A percentile compares a stretch with the other conserved stretches of the same genome.
phyloP scores from a whole-genome alignment of 1,284 basidiomycete species.

The Takashimella koratensis region DNA sequence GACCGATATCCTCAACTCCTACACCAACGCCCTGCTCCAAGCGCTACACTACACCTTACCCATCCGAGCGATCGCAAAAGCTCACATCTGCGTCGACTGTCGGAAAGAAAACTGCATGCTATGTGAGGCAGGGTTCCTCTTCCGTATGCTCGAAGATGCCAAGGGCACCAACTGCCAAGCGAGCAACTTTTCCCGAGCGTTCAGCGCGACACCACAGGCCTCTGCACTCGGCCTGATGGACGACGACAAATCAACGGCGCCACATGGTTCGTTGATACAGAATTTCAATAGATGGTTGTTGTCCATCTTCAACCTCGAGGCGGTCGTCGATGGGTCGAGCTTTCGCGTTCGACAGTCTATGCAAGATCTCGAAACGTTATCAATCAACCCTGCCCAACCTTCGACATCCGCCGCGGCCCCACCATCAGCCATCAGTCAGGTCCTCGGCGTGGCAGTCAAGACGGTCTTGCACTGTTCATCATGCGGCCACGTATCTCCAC shows the following conservation, averaged over 20 bases:
- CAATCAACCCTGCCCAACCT: not conserved
- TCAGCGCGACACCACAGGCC: constrained; percentile 70
- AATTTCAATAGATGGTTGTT: constrained; percentile 91
- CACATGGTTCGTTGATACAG: constrained; percentile 87
- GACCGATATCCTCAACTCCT: constrained; percentile 95
- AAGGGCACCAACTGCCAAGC: constrained; percentile 92
- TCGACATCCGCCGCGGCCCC: constrained; percentile 5
- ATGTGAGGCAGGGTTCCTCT: constrained; percentile 93
- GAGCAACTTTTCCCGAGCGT: constrained; percentile 92
- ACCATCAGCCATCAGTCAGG: constrained; percentile 68
- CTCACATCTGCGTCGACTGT: constrained; percentile 85
- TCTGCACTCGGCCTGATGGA: constrained; percentile 87
- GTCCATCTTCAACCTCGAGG: constrained; percentile 42
- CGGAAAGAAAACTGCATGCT: constrained; percentile 84
- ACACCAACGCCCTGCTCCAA: constrained; percentile 90
- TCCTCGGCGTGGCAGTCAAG: constrained; percentile 71
- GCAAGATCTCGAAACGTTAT: constrained; percentile 2
- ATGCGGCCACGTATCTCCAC: constrained; percentile 67
- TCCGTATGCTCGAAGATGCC: constrained; percentile 93
- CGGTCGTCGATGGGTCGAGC: constrained; percentile 33
- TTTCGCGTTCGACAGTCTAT: constrained; percentile 20
- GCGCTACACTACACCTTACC: constrained; percentile 80
- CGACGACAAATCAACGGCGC: constrained; percentile 64
- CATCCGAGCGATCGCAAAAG: constrained; percentile 76
- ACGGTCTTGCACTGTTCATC: constrained; percentile 70